These are phyloP conservation scores for Euphorbia pulcherrima DNA, from an alignment of 345 rosid species.

Conservation along the genomic window DNA sequence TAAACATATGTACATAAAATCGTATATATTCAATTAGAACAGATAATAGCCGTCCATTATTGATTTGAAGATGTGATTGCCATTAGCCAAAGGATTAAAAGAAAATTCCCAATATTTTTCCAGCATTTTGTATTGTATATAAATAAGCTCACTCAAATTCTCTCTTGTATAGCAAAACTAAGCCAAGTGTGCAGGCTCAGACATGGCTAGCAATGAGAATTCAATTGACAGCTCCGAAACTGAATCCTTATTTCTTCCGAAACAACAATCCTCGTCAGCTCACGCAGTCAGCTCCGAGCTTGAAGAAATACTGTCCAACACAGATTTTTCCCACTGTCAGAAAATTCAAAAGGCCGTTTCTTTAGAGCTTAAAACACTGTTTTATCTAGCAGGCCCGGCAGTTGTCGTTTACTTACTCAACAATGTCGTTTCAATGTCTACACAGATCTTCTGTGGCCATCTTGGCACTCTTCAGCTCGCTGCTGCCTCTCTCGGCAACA, in stretches of 20 bases:
- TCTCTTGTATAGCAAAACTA: no score
- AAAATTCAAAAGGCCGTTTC: constrained; percentile 7
- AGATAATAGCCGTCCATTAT: no score
- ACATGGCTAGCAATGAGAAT: no score
- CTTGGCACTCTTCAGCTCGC: constrained; percentile 31
- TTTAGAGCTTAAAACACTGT: constrained; percentile 15
- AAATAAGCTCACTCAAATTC: no score
- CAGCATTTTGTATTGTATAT: no score
- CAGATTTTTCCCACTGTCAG: background rate
- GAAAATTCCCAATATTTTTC: no score
- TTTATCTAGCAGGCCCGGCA: constrained; percentile 22
- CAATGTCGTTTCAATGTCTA: constrained; percentile 24
- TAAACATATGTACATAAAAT: no score
- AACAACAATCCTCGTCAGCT: background rate
- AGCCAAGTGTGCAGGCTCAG: no score
- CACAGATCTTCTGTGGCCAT: constrained; percentile 24
- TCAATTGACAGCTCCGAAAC: background rate
- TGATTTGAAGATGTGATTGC: no score
- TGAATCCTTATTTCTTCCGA: background rate
- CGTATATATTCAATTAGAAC: no score
- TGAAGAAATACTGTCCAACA: constrained; percentile 37
- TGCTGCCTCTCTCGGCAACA: constrained; percentile 27
- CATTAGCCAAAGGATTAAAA: no score
- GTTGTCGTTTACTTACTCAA: constrained; percentile 25
- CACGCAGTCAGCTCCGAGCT: constrained; percentile 25